phyloP scores from a whole-genome alignment of 2,329 filamentous ascomycete genomes.

The Canariomyces notabilis region DNA sequence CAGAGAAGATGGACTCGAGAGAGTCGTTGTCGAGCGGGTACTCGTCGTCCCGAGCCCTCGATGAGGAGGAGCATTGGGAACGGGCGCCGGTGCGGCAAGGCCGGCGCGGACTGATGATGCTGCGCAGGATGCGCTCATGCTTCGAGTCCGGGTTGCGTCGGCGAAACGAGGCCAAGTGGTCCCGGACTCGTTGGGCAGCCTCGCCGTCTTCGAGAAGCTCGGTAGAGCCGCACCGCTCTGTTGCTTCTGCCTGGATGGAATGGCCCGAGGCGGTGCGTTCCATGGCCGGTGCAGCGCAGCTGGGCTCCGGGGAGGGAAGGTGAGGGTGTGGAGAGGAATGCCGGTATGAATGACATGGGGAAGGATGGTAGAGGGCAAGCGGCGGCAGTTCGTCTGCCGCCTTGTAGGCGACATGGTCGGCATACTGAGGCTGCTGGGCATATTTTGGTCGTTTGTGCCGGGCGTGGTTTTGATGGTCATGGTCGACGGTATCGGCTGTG shows the following conservation, averaged over 20 bases:
- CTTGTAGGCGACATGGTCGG: slow-evolving; percentile 17
- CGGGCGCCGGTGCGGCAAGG: neutral
- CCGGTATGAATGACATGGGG: slow-evolving; percentile 7
- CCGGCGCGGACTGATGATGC: slow-evolving; percentile 48
- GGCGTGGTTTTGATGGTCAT: slow-evolving; percentile 7
- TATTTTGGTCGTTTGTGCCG: slow-evolving; percentile 20
- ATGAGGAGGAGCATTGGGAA: too few species aligned
- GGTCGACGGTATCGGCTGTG: slow-evolving; percentile 15
- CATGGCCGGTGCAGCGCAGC: slow-evolving; percentile 29
- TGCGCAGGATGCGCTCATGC: slow-evolving; percentile 53
- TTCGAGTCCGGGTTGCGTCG: slow-evolving; percentile 45
- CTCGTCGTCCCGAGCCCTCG: slow-evolving; percentile 34
- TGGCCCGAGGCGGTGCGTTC: slow-evolving; percentile 47
- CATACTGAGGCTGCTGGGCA: slow-evolving; percentile 10
- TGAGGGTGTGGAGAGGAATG: slow-evolving; percentile 3
- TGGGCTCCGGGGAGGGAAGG: slow-evolving; percentile 8
- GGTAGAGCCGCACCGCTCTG: slow-evolving; percentile 32
- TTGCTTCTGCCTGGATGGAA: slow-evolving; percentile 41
- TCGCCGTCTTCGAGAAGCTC: slow-evolving; percentile 41
- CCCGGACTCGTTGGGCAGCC: slow-evolving; percentile 45
- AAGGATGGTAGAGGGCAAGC: slow-evolving; percentile 19
- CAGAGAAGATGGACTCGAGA: slow-evolving; percentile 53
- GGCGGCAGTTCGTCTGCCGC: slow-evolving; percentile 8
- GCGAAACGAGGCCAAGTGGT: slow-evolving; percentile 41
- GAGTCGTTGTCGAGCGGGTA: slow-evolving; percentile 54